Conservation (phyloP, 495 filamentous ascomycete species). For the Copromyces sp. region DNA sequence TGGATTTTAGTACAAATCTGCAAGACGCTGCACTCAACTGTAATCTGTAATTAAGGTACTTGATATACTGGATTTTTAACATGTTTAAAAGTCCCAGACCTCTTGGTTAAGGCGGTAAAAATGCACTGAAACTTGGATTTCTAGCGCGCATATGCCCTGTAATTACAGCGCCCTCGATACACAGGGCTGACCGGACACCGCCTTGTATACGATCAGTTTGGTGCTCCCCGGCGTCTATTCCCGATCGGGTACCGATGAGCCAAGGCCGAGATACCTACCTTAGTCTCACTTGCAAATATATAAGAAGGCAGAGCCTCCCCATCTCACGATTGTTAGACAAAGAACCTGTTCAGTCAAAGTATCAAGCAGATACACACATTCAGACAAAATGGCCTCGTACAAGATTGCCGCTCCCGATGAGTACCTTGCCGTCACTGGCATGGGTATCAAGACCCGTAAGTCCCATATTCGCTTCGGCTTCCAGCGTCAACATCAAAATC, state of each 20-base stretch:
- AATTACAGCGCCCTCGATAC: too few species aligned
- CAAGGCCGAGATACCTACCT: too few species aligned
- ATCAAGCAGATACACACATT: background rate
- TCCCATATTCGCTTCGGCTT: background rate
- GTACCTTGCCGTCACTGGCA: conserved; percentile 78
- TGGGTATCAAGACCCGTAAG: conserved; percentile 46
- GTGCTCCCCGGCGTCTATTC: background rate
- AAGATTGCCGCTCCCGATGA: conserved; percentile 40
- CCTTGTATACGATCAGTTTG: background rate
- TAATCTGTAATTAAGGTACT: too few species aligned
- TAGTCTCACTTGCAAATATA: background rate
- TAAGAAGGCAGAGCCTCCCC: background rate
- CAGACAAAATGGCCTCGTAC: conserved; percentile 31
- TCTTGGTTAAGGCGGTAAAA: too few species aligned
- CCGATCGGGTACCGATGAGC: background rate
- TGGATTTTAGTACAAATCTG: too few species aligned
- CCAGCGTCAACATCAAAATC: background rate
- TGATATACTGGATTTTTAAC: too few species aligned
- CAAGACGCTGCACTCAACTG: too few species aligned
- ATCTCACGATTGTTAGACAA: background rate
- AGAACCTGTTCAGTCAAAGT: background rate
- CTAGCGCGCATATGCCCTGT: too few species aligned
- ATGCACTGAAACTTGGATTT: too few species aligned
- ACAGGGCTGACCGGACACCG: too few species aligned
- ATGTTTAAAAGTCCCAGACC: too few species aligned